phyloP scores from a whole-genome alignment of 495 filamentous ascomycete species.

The Cladorrhinum samala region DNA sequence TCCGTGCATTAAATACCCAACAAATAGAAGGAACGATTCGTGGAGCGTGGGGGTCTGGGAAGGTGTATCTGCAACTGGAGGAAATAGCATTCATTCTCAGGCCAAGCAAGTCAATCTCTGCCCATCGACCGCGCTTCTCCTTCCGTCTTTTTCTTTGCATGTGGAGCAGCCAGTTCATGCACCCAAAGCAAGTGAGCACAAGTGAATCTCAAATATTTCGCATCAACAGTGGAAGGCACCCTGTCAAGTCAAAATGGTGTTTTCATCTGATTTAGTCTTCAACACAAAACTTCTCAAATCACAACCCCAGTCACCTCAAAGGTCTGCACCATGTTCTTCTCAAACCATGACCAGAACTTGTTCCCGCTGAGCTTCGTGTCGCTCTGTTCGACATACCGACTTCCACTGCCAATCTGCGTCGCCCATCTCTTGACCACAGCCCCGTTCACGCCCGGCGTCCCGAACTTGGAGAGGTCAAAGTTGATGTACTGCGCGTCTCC shows the following conservation, averaged over 20 bases:
- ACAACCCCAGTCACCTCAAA: constrained; percentile 24
- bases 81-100: neutral
- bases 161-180: neutral
- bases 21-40: too few species aligned
- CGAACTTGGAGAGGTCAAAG: constrained; percentile 30
- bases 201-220: too few species aligned
- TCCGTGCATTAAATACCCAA: too few species aligned
- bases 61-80: too few species aligned
- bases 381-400: constrained; percentile 23
- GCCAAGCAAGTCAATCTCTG: neutral
- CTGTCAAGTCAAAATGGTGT: too few species aligned
- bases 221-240: too few species aligned
- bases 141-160: neutral
- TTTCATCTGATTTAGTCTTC: too few species aligned
- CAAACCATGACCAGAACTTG: constrained; percentile 28
- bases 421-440: constrained; percentile 29
- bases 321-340: constrained; percentile 23
- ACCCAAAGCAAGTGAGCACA: too few species aligned
- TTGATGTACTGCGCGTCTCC: constrained; percentile 29
- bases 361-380: constrained; percentile 26
- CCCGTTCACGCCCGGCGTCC: constrained; percentile 19
- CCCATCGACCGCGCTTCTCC: neutral
- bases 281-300: too few species aligned
- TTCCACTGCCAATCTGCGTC: constrained; percentile 27
- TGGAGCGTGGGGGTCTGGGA: too few species aligned